These are phyloP conservation scores for Calonectria fujianensis DNA, from an alignment of 2,329 filamentous ascomycete genomes.

Conservation along the genomic window DNA sequence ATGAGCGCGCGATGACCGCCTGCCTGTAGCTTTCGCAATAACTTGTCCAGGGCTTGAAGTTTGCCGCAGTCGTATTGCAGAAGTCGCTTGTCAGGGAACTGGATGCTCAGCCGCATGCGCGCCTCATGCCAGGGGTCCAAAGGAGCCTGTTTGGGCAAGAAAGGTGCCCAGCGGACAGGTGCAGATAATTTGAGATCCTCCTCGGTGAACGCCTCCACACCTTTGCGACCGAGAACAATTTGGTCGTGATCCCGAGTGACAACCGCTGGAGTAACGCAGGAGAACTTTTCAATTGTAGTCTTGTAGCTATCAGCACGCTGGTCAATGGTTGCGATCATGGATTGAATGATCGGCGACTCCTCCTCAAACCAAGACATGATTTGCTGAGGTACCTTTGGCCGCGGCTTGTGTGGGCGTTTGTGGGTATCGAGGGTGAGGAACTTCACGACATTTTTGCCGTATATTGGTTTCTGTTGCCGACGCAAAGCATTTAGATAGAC, in stretches of 20 bases:
- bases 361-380: constrained; percentile 85
- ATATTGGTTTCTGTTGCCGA: constrained; percentile 87
- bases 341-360: constrained; percentile 77
- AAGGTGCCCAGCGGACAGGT: constrained; percentile 73
- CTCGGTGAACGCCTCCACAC: constrained; percentile 74
- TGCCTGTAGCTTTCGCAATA: constrained; percentile 90
- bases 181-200: constrained; percentile 75
- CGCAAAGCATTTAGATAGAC: constrained; percentile 88
- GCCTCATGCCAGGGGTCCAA: constrained; percentile 94
- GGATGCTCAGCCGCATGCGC: constrained; percentile 93
- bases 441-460: constrained; percentile 86
- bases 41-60: constrained; percentile 89
- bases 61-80: constrained; percentile 99
- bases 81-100: constrained; percentile 97
- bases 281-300: constrained; percentile 88
- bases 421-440: constrained; percentile 80
- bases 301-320: constrained; percentile 84
- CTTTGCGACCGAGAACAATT: constrained; percentile 78
- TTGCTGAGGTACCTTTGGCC: constrained; percentile 76
- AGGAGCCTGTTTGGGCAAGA: constrained; percentile 73
- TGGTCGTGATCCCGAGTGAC: constrained; percentile 85
- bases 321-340: constrained; percentile 84
- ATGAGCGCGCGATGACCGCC: constrained; percentile 96
- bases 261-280: constrained; percentile 92
- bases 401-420: constrained; percentile 75